Base-by-base conservation (phyloP, 805 yeast species). In the Starmerella bacillaris region DNA sequence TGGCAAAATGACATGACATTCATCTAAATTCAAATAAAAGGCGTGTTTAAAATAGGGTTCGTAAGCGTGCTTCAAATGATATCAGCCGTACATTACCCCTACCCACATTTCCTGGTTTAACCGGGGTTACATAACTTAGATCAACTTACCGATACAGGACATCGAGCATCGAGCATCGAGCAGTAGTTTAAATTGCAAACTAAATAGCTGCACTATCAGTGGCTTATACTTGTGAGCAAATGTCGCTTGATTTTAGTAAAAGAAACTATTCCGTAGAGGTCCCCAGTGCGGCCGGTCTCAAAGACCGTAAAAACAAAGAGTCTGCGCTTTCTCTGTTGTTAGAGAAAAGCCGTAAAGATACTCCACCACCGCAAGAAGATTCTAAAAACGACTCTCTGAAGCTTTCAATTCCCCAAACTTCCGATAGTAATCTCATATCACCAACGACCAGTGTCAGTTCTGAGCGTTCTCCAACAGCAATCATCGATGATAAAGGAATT, bases 251-350 rank as follows among this genome's bases (percentile, higher is more conserved):
- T n/a, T 42, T 42, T 30, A 42, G 36, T 15, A 42, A 42, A 19
- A 14, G 44, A 12, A 42, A 42, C 27, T 42, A 41, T 35, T 16
- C 19, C n/a, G 21, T 12, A 6, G n/a, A 37, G n/a, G 27, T 30
- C 3, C 30, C 40, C 4, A 21, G 32, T 3, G 27, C 26, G 6
- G 18, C 20, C 19, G 31, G 7, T 6, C 18, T 5, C 4, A 24
- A 33, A 30, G 18, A 40, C 32, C 3, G 46, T 5, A 18, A 17
- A 7, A 32, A 30, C 21, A 41, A 45, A 12, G 48, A 36, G 20
- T 40, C 45, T 16, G 49, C 46, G 4, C 40, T 45, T 19, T 44
- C 48, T n/a, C 16, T 45, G 36, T 39, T 45, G 26, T 39, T 45
- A n/a, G 45, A 41, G 36, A 39, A 45, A 14, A 38, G 35, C 24